Base-by-base conservation (phyloP, 768 basidiomycete species). In the Lentinula sp. region DNA sequence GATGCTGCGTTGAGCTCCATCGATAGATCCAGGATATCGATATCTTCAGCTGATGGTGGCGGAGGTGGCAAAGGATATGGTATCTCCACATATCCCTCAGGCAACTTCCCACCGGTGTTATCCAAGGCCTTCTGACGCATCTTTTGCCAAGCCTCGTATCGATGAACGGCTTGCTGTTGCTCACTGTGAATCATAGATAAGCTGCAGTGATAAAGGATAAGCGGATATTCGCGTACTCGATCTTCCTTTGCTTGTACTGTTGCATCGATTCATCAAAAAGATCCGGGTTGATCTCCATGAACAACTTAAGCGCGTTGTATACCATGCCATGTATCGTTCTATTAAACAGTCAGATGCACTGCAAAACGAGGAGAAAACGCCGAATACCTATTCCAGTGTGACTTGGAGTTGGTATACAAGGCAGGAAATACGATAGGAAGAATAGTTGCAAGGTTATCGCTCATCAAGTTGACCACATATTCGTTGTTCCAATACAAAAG, bases 321-420 rank as follows among this genome's bases (percentile, higher is more conserved):
- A 98, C 95, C 93, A 98, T 95, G 64, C 93, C 93, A 66, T 99
- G 97, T 67, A 98, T 99, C 51, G 97, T 98, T 64, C 95, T 98
- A n/a, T 63, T 49, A 61, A 50, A 51, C 63, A 60, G 58, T 61
- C 21, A 64, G 34, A 28, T 13, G n/a, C 13, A 21, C 11, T 16
- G 8, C n/a, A 16, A 11, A 34, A 16, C 18, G 62, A 58, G 60
- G 28, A n/a, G 28, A 55, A 5, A 31, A 21, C 43, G 55, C 59
- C 9, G 71, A 91, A 71, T 66, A 95, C 96, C 97, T 82, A 77
- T 99, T 99, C 97, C 97, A 99, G 73, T 99, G 97, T 21, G 91
- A 87, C 73, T 91, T 94, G 50, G 95, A 98, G 74, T 98, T 98
- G 45, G 87, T 88, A 73, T 96, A 98, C 64, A 99, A 75, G 6